phyloP scores from a whole-genome alignment of 768 basidiomycete genomes.

The Rhizopogon salebrosus region DNA sequence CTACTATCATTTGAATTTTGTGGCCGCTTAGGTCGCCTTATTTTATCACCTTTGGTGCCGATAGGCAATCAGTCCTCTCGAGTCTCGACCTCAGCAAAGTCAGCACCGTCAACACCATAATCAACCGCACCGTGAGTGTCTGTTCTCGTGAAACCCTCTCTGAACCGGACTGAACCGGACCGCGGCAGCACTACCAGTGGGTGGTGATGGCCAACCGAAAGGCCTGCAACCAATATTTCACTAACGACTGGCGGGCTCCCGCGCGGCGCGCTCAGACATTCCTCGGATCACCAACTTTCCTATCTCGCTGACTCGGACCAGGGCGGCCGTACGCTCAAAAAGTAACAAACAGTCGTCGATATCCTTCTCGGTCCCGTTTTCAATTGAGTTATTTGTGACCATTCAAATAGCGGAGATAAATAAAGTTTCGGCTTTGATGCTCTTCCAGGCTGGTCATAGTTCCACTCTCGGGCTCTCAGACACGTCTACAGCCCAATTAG shows the following conservation, averaged over 20 bases:
- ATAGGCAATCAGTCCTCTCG: no score
- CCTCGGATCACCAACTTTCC: conserved; percentile 5
- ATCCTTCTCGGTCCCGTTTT: not conserved
- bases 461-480: not conserved
- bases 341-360: not conserved
- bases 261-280: not conserved
- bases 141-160: no score
- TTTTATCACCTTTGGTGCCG: no score
- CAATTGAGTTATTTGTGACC: not conserved
- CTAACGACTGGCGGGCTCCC: not conserved
- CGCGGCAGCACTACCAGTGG: no score
- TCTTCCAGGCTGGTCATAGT: not conserved
- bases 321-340: not conserved
- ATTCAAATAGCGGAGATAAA: not conserved
- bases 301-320: conserved; percentile 18
- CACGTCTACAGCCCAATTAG: not conserved
- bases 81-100: no score
- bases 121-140: no score
- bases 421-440: not conserved
- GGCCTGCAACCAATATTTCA: conserved; percentile 6
- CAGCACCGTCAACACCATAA: no score
- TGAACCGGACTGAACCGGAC: no score
- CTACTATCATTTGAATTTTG: no score
- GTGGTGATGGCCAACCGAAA: not conserved
- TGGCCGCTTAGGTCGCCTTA: no score